phyloP scores from a whole-genome alignment of 1,139 yeast species.

The Zygotorulaspora mrakii region DNA sequence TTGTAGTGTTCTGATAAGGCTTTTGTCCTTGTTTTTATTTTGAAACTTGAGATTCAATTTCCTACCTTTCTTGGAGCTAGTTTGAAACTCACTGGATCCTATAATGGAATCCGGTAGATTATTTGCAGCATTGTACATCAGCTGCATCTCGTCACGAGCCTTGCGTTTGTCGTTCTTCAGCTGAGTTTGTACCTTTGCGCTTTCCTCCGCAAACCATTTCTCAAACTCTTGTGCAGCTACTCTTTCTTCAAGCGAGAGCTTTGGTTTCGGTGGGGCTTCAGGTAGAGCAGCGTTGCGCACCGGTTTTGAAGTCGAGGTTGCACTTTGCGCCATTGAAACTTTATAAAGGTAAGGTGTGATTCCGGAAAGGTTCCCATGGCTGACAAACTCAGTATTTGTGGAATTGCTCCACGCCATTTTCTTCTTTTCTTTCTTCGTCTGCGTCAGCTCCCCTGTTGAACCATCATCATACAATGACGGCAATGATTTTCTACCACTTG shows the following conservation, averaged over 20 bases:
- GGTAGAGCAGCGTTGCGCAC: too few relatives aligned
- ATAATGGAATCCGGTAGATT: conserved; percentile 20
- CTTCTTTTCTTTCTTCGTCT: conserved; percentile 17
- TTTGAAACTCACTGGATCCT: conserved; percentile 5
- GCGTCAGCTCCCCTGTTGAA: conserved; percentile 10
- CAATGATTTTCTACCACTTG: conserved; percentile 13
- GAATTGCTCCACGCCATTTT: conserved; percentile 8
- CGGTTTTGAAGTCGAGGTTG: too few relatives aligned
- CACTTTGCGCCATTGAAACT: conserved; percentile 11
- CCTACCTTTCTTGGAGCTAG: conserved; percentile 22
- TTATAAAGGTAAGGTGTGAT: conserved; percentile 21
- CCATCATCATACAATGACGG: conserved; percentile 26
- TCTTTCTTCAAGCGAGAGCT: conserved; percentile 46
- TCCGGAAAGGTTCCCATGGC: conserved; percentile 24
- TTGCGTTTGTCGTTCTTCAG: conserved; percentile 30
- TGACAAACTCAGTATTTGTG: conserved; percentile 21
- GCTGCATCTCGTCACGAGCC: conserved; percentile 16
- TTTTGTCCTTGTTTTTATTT: conserved; percentile 6
- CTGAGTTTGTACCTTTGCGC: conserved; percentile 50
- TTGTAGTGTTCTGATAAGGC: background rate
- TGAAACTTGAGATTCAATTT: conserved; percentile 17
- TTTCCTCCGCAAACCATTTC: conserved; percentile 62
- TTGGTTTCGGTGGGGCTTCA: conserved; percentile 3
- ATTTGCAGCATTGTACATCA: conserved; percentile 19
- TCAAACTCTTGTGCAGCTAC: conserved; percentile 46